Conservation (phyloP, 352 stramenopile species). For the Phytophthora sansomeana region DNA sequence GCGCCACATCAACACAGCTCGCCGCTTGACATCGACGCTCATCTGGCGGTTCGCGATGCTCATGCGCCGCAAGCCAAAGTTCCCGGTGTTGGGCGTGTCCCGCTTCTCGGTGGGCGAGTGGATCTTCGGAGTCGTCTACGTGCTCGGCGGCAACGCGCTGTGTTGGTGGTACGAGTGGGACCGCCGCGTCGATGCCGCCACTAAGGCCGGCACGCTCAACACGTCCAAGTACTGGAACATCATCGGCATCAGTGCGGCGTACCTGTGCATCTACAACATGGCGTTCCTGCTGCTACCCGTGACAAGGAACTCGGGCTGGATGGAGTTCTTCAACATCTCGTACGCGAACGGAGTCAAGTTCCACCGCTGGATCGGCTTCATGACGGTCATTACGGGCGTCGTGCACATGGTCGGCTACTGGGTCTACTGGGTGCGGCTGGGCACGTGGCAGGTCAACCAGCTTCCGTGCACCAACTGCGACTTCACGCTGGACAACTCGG, state of each 20-base stretch:
- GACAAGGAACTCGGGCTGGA: constrained; percentile 68
- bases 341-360: constrained; percentile 68
- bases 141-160: constrained; percentile 67
- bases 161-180: constrained; percentile 73
- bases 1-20: constrained; percentile 50
- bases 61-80: constrained; percentile 59
- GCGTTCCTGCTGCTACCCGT: constrained; percentile 68
- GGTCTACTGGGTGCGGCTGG: constrained; percentile 51
- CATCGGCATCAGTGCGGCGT: constrained; percentile 57
- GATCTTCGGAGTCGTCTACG: constrained; percentile 59
- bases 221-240: constrained; percentile 68
- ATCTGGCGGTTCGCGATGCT: constrained; percentile 54
- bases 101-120: constrained; percentile 62
- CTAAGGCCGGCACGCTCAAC: constrained; percentile 41
- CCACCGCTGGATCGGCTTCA: constrained; percentile 69
- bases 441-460: constrained; percentile 53
- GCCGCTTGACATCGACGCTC: constrained; percentile 40
- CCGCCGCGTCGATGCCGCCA: constrained; percentile 42
- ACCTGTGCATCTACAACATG: constrained; percentile 80
- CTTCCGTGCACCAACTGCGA: constrained; percentile 62
- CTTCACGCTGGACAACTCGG: constrained; percentile 47
- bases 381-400: constrained; percentile 57
- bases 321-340: constrained; percentile 75
- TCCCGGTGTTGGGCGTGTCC: constrained; percentile 52
- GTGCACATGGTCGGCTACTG: constrained; percentile 64